These are phyloP conservation scores for Furculomyces boomerangus DNA, from an alignment of 371 early-diverging fungal genomes.

Conservation along the genomic window DNA sequence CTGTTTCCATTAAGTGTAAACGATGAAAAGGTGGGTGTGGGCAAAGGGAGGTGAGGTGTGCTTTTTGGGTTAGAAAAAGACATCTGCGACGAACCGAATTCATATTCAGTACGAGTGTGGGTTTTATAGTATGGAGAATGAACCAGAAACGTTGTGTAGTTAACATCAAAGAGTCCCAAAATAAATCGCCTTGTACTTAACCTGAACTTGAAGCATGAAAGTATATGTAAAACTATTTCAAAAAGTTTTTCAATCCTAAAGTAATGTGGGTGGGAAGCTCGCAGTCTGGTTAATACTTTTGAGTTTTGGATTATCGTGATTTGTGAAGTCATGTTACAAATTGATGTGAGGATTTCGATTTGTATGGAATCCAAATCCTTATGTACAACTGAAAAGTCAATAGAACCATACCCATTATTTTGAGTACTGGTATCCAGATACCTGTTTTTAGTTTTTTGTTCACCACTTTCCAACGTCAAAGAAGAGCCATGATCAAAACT, in stretches of 20 bases:
- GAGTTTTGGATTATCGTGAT: conserved; percentile 13
- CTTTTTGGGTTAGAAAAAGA: no score
- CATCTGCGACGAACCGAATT: no score
- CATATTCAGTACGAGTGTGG: no score
- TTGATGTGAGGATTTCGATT: conserved; percentile 15
- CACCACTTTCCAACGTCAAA: no score
- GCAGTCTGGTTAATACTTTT: conserved; percentile 15
- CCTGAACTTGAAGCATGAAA: conserved; percentile 19
- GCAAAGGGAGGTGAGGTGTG: no score
- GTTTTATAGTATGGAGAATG: no score
- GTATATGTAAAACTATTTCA: conserved; percentile 7
- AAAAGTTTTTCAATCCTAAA: conserved; percentile 16
- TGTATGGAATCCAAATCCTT: conserved; percentile 23
- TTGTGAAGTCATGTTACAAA: conserved; percentile 17
- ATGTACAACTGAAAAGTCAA: not conserved
- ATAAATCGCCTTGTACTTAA: conserved; percentile 18
- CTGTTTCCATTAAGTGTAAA: no score
- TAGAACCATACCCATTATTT: no score
- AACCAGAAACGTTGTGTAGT: conserved; percentile 9
- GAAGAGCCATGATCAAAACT: no score
- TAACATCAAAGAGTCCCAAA: conserved; percentile 21
- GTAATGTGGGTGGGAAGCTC: conserved; percentile 24
- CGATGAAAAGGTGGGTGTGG: no score
- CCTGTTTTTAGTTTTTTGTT: no score
- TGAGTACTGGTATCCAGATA: no score